Percentiles rank a stretch among this genome's conserved stretches.
These are phyloP conservation scores for Fusarium succisae DNA, from an alignment of 2,329 filamentous ascomycete species.

Conservation along the genomic window DNA sequence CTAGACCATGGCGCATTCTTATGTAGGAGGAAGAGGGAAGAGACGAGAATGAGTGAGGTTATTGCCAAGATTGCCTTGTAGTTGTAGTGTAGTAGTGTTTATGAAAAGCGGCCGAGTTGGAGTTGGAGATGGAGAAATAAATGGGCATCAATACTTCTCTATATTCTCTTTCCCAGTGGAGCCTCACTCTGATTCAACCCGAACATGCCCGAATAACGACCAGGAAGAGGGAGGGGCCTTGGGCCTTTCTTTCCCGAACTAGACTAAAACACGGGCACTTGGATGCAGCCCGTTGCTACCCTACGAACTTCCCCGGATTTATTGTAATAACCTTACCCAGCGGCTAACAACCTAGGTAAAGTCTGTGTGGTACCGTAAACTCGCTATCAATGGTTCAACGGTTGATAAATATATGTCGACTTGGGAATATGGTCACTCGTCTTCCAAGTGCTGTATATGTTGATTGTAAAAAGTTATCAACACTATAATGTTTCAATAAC, in stretches of 20 bases:
- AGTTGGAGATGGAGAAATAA: constrained; percentile 4
- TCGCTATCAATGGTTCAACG: background rate
- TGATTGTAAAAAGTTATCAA: background rate
- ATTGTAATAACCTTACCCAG: constrained; percentile 25
- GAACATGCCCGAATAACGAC: constrained; percentile 27
- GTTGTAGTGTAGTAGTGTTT: background rate
- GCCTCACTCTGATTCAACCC: constrained; percentile 19
- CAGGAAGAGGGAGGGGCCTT: constrained; percentile 11
- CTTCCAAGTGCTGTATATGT: background rate
- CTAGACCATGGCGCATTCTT: constrained; percentile 13
- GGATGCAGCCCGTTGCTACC: constrained; percentile 12
- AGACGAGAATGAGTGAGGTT: background rate
- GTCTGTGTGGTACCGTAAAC: background rate
- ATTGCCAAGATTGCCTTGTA: constrained; percentile 13
- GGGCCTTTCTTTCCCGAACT: constrained; percentile 12
- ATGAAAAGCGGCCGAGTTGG: background rate
- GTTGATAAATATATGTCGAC: background rate
- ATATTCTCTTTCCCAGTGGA: constrained; percentile 13
- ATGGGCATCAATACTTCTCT: constrained; percentile 6
- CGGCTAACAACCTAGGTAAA: background rate
- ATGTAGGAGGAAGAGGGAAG: background rate
- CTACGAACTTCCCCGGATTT: constrained; percentile 33
- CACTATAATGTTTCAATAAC: background rate
- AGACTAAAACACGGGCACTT: constrained; percentile 23
- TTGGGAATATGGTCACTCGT: background rate